Base-by-base conservation (phyloP, 2,329 filamentous ascomycete genomes). In the Fusarium aywerte region DNA sequence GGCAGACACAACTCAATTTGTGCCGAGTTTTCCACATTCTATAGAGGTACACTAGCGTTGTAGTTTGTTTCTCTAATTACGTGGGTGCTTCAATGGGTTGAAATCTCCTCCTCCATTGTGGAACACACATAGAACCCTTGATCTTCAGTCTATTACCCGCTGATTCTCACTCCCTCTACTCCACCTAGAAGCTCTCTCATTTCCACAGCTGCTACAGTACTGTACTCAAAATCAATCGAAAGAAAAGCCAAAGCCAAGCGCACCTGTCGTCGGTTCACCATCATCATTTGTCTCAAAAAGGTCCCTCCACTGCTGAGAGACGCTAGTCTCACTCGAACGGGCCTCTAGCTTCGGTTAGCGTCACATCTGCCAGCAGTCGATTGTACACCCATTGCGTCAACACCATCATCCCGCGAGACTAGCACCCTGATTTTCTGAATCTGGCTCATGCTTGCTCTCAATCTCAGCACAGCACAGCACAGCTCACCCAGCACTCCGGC, bases 361-460 rank as follows among this genome's bases (percentile, higher is more conserved):
- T 48, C 44, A 49, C 42, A 42, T 45, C 63, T 59, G 52, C 38
- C 62, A 66, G 55, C 60, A 52, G 65, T 56, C 56, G 57, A 51
- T 62, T 61, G 66, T 68, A 62, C 68, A 58, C 63, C 68, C 61
- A 74, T 74, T 74, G 72, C 72, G 72, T 74, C 72, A 74, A 74
- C 70, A 74, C 70, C 68, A 68, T 65, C 58, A 65, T 65, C 66
- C 62, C 35, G 47, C 36, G 57, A 69, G 56, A 65, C 60, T 40
- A 61, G 53, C 68, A 61, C 57, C 61, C 58, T 65, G 62, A 59
- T 65, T 60, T 63, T 71, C 52, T 49, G 45, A 36, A 49, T 49
- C 23, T 54, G 40, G 32, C 21, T 49, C 45, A 49, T 43, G 44
- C 21, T 55, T 33, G 35, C 16, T 40, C 44, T 33, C 40, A 54